Evolutionary conservation across 176 grass and related monocot genomes (phyloP).

Genomic region (Rhynchospora pubera): DNA sequence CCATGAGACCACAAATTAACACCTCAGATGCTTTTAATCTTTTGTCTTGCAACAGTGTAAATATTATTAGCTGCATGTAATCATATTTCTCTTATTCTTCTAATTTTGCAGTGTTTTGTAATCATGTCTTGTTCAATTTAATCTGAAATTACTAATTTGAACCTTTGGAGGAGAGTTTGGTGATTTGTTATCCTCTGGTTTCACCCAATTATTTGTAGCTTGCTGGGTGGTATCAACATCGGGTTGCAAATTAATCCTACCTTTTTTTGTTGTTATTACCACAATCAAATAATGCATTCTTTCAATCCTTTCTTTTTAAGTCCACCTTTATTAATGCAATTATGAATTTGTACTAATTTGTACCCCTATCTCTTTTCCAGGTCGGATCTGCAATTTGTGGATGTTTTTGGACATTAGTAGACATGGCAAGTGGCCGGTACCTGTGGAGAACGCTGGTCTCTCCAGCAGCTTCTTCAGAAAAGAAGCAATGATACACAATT

Average conservation of each 20-base stretch:
- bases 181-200: not conserved
- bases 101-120: not conserved
- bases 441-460: conserved; percentile 73
- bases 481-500: conserved; percentile 30
- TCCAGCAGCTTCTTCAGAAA: conserved; percentile 29
- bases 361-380: conserved; percentile 22
- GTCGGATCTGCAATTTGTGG: conserved; percentile 54
- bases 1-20: not conserved
- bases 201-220: not conserved
- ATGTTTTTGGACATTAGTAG: conserved; percentile 81
- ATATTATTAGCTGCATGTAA: not conserved
- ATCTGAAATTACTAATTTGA: not conserved
- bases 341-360: conserved; percentile 10
- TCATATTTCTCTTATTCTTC: not conserved
- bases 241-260: not conserved
- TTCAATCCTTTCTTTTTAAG: not conserved
- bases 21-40: not conserved
- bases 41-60: not conserved
- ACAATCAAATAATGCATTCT: not conserved
- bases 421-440: conserved; percentile 88
- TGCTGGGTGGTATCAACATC: not conserved
- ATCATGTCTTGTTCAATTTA: not conserved
- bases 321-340: not conserved
- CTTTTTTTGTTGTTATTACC: not conserved
- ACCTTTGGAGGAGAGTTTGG: not conserved